Percentiles rank a stretch among this genome's conserved stretches.
These are phyloP conservation scores for Cinchona pubescens DNA, from an alignment of 257 asterid genomes.

Conservation along the genomic window DNA sequence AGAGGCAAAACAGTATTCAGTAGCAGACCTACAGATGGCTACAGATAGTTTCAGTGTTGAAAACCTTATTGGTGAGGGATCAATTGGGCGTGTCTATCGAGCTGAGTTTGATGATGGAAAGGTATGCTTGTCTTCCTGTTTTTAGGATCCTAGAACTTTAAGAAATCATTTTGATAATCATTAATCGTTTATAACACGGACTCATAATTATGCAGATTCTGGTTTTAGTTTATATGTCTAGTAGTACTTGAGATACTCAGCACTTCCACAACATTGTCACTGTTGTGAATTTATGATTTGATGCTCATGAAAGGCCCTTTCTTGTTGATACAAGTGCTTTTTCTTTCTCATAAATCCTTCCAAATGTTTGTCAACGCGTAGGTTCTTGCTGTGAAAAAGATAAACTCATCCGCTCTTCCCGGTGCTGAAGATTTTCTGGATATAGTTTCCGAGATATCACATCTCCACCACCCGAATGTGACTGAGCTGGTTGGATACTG, in stretches of 20 bases:
- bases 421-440: conserved; percentile 66
- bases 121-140: conserved; percentile 34
- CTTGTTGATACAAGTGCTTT: background rate
- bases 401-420: conserved; percentile 61
- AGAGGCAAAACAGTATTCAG: conserved; percentile 59
- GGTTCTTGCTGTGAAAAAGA: conserved; percentile 95
- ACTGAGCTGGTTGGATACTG: conserved; percentile 87
- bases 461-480: conserved; percentile 74
- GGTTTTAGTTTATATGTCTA: background rate
- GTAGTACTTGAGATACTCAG: background rate
- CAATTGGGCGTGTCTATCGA: conserved; percentile 80
- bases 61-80: conserved; percentile 86
- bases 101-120: conserved; percentile 77
- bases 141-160: background rate
- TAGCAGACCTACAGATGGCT: conserved; percentile 91
- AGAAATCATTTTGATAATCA: background rate
- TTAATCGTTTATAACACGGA: background rate
- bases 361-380: conserved; percentile 20
- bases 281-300: background rate
- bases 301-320: background rate
- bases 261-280: background rate
- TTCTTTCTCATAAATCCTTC: background rate
- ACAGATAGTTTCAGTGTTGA: conserved; percentile 81
- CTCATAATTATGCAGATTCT: background rate
- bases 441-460: conserved; percentile 69